Base-by-base conservation (phyloP, 2,329 filamentous ascomycete species). In the Knoxdaviesia capensis region DNA sequence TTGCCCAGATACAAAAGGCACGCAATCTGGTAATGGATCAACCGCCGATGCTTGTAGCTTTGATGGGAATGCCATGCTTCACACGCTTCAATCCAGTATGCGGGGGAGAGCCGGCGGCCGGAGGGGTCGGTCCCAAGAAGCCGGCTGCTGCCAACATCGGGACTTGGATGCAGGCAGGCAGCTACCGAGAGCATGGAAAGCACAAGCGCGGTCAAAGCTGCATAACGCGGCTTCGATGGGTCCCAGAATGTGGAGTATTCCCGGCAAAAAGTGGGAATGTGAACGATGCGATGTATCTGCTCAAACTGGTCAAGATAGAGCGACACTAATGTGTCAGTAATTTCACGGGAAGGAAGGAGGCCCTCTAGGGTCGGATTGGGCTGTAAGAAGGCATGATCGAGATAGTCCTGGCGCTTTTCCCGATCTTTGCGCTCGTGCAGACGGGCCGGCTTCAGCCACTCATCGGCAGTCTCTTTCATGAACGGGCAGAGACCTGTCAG, bases 381-480 rank as follows among this genome's bases (percentile, higher is more conserved):
- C 51, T 65, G 59, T 33, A 57, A 53, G 42, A 66, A 70, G 43
- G 59, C 56, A 48, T 56, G 60, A 45, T 74, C 68, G 7, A 69
- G 63, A 34, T 71, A 66, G 48, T 66, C 60, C 46, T 64, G 63
- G 39, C 68, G 62, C 49, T 66, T 65, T 50, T 62, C 62, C 40
- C 70, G 65, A 49, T 75, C 69, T 55, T 75, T 74, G 48, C 61
- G 60, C 36, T 65, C 59, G 47, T 70, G 66, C 30, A 72, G 61
- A 34, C 71, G 69, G 38, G 74, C 64, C 6, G 71, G 71, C 41
- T 66, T 63, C 43, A 76, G 61, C 69, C 71, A 74, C 52, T 74
- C 69, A 42, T 74, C 68, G 7, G 71, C 69, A 1, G 70, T 74
- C 56, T 75, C 70, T 48, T 66, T 68, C 71, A 76, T 75, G 45